Evolutionary conservation across 225 moss, liverwort and hornwort species (phyloP), one percentile per base, ranked within the genome.

Genomic region (Pseudisothecium myosuroides): DNA sequence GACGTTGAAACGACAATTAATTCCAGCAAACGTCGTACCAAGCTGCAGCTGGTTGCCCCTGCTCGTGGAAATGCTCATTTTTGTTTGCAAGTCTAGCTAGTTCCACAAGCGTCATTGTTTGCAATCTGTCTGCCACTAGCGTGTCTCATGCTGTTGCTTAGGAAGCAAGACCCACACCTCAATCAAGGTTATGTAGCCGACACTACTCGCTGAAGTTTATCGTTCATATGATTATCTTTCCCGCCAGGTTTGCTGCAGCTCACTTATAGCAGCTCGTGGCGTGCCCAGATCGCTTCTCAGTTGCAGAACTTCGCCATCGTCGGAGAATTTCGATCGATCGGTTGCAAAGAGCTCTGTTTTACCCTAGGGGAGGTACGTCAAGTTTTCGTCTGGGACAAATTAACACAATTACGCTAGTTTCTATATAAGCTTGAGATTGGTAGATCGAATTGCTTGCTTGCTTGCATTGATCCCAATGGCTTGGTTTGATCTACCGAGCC

Each of bases 401-500:
- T 28, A 10, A 47, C 26, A 23, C 11, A 23, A n/a, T 80, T 50
- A 19, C 12, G 50, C 55, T 23, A 16, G 81, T 34, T 47, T 16
- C 52, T 54, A 47, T 47, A 47, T 65, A 16, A 64, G 14, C 55
- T 39, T n/a, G 69, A 55, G 43, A 69, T 39, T 39, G 21, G 43
- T 72, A 3, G 29, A 58, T 54, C 52, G 8, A 84, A 72, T 41
- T 28, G 64, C 45, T 37, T 56, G 28, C 54, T 37, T 49, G 31
- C 29, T 54, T 71, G 56, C 56, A 29, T 20, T 56, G 6, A 43
- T 58, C 58, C 29, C 58, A 64, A 95, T 95, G 95, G 92, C 89
- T 65, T 93, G 93, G 92, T 88, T 86, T 67, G 67, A 66, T 91
- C 90, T 96, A 26, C 95, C 94, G 19, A 95, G 91, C 21, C 95